Evolutionary conservation across 768 basidiomycete genomes (phyloP).

Genomic region (Boletus fagicola): DNA sequence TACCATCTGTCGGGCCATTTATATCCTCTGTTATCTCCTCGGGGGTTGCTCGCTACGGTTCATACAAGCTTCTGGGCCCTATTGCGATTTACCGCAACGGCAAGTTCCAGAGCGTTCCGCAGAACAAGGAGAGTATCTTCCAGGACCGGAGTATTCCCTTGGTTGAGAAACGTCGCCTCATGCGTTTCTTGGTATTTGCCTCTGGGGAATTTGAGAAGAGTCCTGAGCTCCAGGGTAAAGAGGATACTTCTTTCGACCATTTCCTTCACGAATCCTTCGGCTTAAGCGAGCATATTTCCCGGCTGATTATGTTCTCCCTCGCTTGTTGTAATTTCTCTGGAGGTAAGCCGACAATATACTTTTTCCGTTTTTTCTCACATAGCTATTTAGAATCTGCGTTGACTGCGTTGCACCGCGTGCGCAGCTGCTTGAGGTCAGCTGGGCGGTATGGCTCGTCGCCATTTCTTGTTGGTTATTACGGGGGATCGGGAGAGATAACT

Average conservation of each 20-base stretch:
- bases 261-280: slow-evolving; percentile 67
- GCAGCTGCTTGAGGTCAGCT: slow-evolving; percentile 69
- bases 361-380: slow-evolving; percentile 6
- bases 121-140: slow-evolving; percentile 92
- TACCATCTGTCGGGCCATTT: slow-evolving; percentile 75
- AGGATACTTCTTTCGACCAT: slow-evolving; percentile 53
- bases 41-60: slow-evolving; percentile 88
- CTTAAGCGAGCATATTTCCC: slow-evolving; percentile 54
- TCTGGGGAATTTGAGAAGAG: slow-evolving; percentile 69
- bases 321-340: slow-evolving; percentile 60
- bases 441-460: slow-evolving; percentile 87
- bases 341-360: slow-evolving; percentile 43
- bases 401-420: slow-evolving; percentile 65
- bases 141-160: slow-evolving; percentile 74
- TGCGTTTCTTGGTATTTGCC: slow-evolving; percentile 88
- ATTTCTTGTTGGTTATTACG: slow-evolving; percentile 94
- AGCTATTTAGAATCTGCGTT: slow-evolving; percentile 57
- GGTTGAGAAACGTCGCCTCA: slow-evolving; percentile 84
- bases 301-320: slow-evolving; percentile 72
- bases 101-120: slow-evolving; percentile 66
- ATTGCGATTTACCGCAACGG: slow-evolving; percentile 57
- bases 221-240: slow-evolving; percentile 56
- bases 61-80: slow-evolving; percentile 78
- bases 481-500: slow-evolving; percentile 86
- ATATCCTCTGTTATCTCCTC: slow-evolving; percentile 78